Percentiles rank a stretch among this genome's conserved stretches.
These are phyloP conservation scores for Tuber magnatum DNA, from an alignment of 495 filamentous ascomycete species.

Conservation along the genomic window DNA sequence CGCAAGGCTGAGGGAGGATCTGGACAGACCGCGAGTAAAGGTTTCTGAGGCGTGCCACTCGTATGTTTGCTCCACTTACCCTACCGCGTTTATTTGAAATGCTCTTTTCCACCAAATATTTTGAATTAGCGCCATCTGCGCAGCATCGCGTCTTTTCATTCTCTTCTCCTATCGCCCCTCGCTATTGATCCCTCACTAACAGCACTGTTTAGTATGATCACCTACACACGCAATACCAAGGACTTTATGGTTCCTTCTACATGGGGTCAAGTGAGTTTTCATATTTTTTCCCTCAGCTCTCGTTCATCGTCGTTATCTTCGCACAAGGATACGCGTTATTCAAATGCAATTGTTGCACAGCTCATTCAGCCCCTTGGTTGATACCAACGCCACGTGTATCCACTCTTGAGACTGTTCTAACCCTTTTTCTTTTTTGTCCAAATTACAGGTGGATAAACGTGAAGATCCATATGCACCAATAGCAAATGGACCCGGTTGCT, in stretches of 20 bases:
- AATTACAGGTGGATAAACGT: slow-evolving; percentile 64
- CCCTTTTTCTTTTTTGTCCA: slow-evolving; percentile 11
- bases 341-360: slow-evolving; percentile 11
- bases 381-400: slow-evolving; percentile 26
- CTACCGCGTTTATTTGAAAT: background rate
- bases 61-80: slow-evolving; percentile 50
- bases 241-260: slow-evolving; percentile 98
- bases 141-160: slow-evolving; percentile 10
- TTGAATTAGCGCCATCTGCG: slow-evolving; percentile 3
- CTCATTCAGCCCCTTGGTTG: slow-evolving; percentile 13
- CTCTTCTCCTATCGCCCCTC: background rate
- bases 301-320: slow-evolving; percentile 13
- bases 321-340: slow-evolving; percentile 3
- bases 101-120: background rate
- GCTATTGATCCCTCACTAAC: slow-evolving; percentile 7
- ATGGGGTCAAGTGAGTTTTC: slow-evolving; percentile 73
- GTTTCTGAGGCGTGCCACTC: slow-evolving; percentile 90
- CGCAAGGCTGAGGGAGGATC: slow-evolving; percentile 83
- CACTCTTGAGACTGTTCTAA: slow-evolving; percentile 22
- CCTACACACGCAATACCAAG: slow-evolving; percentile 90
- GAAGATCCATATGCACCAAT: slow-evolving; percentile 97
- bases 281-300: slow-evolving; percentile 22
- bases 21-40: slow-evolving; percentile 88
- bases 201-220: slow-evolving; percentile 65
- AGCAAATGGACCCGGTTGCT: slow-evolving; percentile 74